These are phyloP conservation scores for Paecilomyces fulvus DNA, from an alignment of 2,329 filamentous ascomycete genomes.

Conservation along the genomic window DNA sequence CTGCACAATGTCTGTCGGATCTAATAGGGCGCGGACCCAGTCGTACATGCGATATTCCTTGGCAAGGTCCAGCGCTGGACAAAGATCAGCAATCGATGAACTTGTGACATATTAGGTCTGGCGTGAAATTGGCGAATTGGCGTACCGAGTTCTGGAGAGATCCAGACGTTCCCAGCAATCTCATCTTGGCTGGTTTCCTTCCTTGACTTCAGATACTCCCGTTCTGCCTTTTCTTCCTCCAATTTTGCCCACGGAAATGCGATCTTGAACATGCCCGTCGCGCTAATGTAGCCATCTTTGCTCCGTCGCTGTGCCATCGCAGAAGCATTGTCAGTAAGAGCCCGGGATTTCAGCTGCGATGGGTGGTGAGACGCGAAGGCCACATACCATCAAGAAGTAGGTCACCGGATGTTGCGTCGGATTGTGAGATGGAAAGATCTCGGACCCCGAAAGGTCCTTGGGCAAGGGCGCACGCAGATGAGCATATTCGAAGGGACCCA, in stretches of 20 bases:
- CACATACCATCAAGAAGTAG: conserved; percentile 82
- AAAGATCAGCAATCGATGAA: neutral
- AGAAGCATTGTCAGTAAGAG: conserved; percentile 1
- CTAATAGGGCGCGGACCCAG: conserved; percentile 89
- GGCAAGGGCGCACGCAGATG: conserved; percentile 88
- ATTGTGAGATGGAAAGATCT: conserved; percentile 75
- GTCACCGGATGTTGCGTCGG: conserved; percentile 62
- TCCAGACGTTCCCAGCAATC: conserved; percentile 95
- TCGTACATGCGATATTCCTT: conserved; percentile 76
- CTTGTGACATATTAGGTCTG: neutral
- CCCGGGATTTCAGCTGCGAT: neutral
- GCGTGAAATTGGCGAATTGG: neutral
- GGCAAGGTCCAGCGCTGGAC: conserved; percentile 67
- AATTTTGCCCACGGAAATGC: conserved; percentile 57
- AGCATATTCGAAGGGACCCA: conserved; percentile 89
- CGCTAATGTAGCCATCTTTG: conserved; percentile 57
- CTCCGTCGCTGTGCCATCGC: conserved; percentile 46
- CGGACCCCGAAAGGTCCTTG: conserved; percentile 76
- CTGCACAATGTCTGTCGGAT: conserved; percentile 69
- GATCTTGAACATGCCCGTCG: conserved; percentile 63
- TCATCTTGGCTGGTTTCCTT: conserved; percentile 78
- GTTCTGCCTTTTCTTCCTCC: conserved; percentile 51
- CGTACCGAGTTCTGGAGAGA: conserved; percentile 65
- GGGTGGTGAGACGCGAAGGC: neutral
- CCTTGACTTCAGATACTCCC: conserved; percentile 72